phyloP scores from a whole-genome alignment of 2,329 filamentous ascomycete species.

The Xylariaceae sp. region DNA sequence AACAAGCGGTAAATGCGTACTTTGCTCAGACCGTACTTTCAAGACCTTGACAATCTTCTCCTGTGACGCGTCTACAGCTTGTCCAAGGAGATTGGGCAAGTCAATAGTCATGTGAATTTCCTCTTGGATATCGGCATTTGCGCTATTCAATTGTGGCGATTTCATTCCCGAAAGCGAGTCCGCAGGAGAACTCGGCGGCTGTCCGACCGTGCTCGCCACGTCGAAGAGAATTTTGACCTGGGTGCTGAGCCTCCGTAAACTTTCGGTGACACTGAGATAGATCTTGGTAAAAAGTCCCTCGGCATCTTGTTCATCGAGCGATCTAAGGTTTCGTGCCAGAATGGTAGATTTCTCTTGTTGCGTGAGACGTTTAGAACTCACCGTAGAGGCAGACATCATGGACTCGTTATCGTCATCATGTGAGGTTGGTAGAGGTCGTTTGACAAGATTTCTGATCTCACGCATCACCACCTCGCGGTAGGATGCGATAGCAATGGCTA shows the following conservation, averaged over 20 bases:
- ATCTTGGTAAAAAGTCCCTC: conserved; percentile 78
- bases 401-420: conserved; percentile 92
- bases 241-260: conserved; percentile 76
- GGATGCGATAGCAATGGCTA: conserved; percentile 73
- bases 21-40: conserved; percentile 72
- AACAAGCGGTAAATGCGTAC: conserved; percentile 60
- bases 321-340: conserved; percentile 80
- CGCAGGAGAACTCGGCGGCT: conserved; percentile 33
- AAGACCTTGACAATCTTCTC: conserved; percentile 72
- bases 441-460: conserved; percentile 82
- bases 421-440: conserved; percentile 82
- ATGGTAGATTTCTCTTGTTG: conserved; percentile 88
- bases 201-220: conserved; percentile 72
- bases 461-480: conserved; percentile 81
- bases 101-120: conserved; percentile 75
- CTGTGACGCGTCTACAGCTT: conserved; percentile 76
- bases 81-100: conserved; percentile 71
- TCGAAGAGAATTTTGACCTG: conserved; percentile 95
- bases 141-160: conserved; percentile 51
- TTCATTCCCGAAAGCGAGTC: conserved; percentile 43
- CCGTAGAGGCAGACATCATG: conserved; percentile 78
- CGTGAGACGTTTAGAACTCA: conserved; percentile 62
- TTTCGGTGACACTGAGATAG: conserved; percentile 85
- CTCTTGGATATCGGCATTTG: conserved; percentile 55
- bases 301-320: conserved; percentile 77